Evolutionary conservation across 2,329 filamentous ascomycete genomes (phyloP).

Genomic region (Colletotrichum acutatum): DNA sequence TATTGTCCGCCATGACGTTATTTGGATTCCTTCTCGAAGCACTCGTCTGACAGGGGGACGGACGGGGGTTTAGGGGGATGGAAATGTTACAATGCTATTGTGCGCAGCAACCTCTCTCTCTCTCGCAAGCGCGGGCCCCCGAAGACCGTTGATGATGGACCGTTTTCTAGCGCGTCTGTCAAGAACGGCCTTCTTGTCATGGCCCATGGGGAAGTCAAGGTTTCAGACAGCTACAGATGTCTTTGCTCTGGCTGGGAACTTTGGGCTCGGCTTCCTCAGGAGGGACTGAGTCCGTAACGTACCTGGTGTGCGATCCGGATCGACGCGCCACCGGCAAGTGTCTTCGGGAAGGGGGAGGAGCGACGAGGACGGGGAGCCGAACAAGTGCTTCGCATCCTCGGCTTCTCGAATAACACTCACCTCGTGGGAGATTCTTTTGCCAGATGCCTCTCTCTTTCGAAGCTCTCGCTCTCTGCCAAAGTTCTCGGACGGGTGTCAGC

Average conservation of each 20-base stretch:
- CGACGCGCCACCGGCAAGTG: not conserved
- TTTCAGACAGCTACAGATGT: not conserved
- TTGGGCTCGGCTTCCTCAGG: not conserved
- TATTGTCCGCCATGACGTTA: constrained; percentile 10
- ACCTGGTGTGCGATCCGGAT: not conserved
- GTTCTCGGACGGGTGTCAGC: not conserved
- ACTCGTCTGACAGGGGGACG: not conserved
- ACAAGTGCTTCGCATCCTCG: not conserved
- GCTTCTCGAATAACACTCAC: not conserved
- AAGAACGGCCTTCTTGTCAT: not conserved
- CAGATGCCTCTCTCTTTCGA: not conserved
- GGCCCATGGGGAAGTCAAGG: not conserved
- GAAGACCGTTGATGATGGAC: not conserved
- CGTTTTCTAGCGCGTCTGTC: not conserved
- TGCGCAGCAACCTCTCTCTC: not conserved
- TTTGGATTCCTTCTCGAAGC: not conserved
- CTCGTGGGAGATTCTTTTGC: not conserved
- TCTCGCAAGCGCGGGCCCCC: not conserved
- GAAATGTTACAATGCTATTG: not conserved
- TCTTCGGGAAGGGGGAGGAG: not conserved
- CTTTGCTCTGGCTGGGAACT: not conserved
- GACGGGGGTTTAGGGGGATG: not conserved
- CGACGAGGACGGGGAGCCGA: not conserved
- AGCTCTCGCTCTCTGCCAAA: not conserved
- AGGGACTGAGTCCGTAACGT: not conserved